A percentile compares a stretch with the other conserved stretches of the same genome.
Evolutionary conservation across 2,329 filamentous ascomycete genomes (phyloP).

Genomic region (Microsporum audouinii): DNA sequence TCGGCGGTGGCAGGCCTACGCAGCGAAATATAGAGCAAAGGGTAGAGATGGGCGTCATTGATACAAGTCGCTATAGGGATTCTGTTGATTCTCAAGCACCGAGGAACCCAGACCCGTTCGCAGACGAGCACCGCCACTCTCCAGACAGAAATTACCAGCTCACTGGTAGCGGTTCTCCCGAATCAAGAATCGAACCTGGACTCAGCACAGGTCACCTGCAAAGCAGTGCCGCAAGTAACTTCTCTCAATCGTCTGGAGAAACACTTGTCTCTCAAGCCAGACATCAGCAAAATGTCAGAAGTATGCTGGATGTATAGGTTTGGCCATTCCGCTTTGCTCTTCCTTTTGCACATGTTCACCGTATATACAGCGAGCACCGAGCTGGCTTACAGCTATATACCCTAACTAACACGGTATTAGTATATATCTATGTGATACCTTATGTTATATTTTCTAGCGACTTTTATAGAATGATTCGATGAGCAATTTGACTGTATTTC

Average conservation of each 20-base stretch:
- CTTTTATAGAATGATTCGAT: background rate
- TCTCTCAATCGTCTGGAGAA: conserved; percentile 10
- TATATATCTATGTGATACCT: background rate
- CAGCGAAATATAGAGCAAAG: conserved; percentile 19
- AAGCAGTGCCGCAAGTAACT: conserved; percentile 8
- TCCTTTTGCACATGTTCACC: background rate
- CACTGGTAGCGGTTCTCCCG: background rate
- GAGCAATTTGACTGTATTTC: background rate
- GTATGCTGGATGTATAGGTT: conserved; percentile 12
- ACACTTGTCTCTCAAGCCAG: conserved; percentile 10
- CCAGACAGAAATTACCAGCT: background rate
- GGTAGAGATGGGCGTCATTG: conserved; percentile 31
- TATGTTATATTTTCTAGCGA: background rate
- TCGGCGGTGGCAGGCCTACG: conserved; percentile 24
- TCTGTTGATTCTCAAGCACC: background rate
- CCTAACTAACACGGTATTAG: background rate
- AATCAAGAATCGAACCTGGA: background rate
- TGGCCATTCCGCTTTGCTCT: background rate
- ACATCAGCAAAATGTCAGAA: conserved; percentile 10
- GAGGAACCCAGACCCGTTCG: conserved; percentile 7
- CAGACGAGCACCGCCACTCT: conserved; percentile 2
- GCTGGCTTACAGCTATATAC: background rate
- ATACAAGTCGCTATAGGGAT: conserved; percentile 10
- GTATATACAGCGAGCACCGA: background rate
- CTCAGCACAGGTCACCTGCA: background rate